A percentile compares a stretch with the other conserved stretches of the same genome.
These are phyloP conservation scores for Penicillium brasilianum DNA, from an alignment of 2,329 filamentous ascomycete species.

Conservation along the genomic window DNA sequence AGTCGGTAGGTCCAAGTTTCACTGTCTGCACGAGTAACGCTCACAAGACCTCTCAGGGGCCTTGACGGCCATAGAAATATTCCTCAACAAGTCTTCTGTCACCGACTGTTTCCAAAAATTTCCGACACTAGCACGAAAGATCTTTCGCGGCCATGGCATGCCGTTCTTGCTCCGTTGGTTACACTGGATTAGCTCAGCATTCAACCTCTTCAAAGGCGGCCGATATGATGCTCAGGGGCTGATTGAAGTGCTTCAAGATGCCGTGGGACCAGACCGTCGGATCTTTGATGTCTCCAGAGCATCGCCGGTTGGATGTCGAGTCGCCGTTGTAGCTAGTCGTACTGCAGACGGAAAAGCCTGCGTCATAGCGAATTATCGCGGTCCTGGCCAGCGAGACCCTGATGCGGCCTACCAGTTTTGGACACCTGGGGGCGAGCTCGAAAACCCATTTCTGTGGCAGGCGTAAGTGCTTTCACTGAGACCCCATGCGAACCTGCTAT, in stretches of 20 bases:
- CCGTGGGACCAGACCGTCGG: slow-evolving; percentile 9
- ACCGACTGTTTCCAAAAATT: slow-evolving; percentile 21
- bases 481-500: neutral
- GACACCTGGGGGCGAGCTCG: neutral
- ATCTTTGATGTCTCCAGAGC: slow-evolving; percentile 18
- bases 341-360: slow-evolving; percentile 26
- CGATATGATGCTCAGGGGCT: slow-evolving; percentile 21
- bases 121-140: slow-evolving; percentile 22
- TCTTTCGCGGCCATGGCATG: slow-evolving; percentile 16
- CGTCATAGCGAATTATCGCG: slow-evolving; percentile 27
- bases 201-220: slow-evolving; percentile 15
- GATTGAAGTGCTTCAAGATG: slow-evolving; percentile 9
- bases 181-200: neutral
- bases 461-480: slow-evolving; percentile 18
- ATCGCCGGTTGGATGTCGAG: slow-evolving; percentile 6
- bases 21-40: neutral
- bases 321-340: slow-evolving; percentile 25
- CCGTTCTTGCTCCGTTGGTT: neutral
- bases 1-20: slow-evolving; percentile 21
- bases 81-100: slow-evolving; percentile 19
- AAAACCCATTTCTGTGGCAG: slow-evolving; percentile 21
- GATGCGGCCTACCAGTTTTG: slow-evolving; percentile 21
- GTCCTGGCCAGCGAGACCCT: slow-evolving; percentile 3
- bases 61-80: slow-evolving; percentile 20
- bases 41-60: slow-evolving; percentile 17